phyloP scores from a whole-genome alignment of 768 basidiomycete species.

The Lentinula sp. region DNA sequence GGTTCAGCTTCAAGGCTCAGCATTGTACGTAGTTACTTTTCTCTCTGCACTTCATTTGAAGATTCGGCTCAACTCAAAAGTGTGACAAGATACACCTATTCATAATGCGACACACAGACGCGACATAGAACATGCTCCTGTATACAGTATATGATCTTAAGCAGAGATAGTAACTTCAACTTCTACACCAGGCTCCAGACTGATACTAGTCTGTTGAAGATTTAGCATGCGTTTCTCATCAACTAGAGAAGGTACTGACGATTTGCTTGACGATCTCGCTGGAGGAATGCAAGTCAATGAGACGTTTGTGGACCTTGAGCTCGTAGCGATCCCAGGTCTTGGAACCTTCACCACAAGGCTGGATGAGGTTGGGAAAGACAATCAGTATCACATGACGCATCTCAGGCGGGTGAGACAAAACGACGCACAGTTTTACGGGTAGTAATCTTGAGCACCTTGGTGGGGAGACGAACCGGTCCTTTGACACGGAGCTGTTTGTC shows the following conservation, averaged over 20 bases:
- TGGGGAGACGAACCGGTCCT: constrained; percentile 97
- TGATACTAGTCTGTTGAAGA: constrained; percentile 80
- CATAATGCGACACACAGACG: neutral
- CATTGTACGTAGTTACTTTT: too few species aligned
- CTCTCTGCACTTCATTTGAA: too few species aligned
- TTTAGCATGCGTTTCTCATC: neutral
- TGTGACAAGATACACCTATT: neutral
- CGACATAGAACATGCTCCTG: neutral
- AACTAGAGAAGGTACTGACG: constrained; percentile 43
- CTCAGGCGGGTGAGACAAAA: neutral
- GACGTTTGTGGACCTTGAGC: constrained; percentile 98
- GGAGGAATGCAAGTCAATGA: constrained; percentile 98
- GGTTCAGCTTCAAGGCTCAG: too few species aligned
- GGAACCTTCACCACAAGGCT: constrained; percentile 99
- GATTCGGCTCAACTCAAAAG: too few species aligned
- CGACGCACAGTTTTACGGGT: constrained; percentile 92
- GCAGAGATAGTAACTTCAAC: constrained; percentile 96
- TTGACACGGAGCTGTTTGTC: constrained; percentile 99
- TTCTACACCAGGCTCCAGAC: constrained; percentile 98
- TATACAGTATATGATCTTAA: constrained; percentile 23
- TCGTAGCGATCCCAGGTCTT: constrained; percentile 99
- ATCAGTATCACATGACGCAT: neutral
- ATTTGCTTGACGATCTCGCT: constrained; percentile 99
- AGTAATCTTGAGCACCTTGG: constrained; percentile 98
- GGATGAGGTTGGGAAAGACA: neutral